phyloP scores from a whole-genome alignment of 2,329 filamentous ascomycete genomes.

The Clonostachys chloroleuca region DNA sequence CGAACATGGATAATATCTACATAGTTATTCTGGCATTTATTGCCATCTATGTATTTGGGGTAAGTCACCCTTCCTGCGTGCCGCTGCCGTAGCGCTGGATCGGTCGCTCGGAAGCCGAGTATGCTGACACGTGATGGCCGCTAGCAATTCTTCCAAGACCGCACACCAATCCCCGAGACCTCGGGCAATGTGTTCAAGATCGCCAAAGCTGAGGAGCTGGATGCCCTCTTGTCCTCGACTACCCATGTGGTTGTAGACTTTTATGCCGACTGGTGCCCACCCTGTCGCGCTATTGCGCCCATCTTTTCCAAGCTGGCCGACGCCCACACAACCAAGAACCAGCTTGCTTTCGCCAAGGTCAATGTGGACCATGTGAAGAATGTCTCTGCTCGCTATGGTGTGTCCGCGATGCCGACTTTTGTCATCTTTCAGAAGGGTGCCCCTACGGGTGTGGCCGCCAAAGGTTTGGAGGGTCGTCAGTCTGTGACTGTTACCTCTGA shows the following conservation, averaged over 20 bases:
- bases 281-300: slow-evolving; percentile 43
- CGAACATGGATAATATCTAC: no score
- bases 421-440: slow-evolving; percentile 75
- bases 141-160: not conserved
- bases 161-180: slow-evolving; percentile 29
- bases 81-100: no score
- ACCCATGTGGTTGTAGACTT: slow-evolving; percentile 42
- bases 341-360: slow-evolving; percentile 77
- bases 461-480: slow-evolving; percentile 9
- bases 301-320: slow-evolving; percentile 27
- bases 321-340: slow-evolving; percentile 29
- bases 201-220: slow-evolving; percentile 21
- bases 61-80: no score
- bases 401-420: slow-evolving; percentile 94
- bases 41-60: no score
- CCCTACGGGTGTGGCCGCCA: slow-evolving; percentile 15
- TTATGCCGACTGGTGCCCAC: slow-evolving; percentile 45
- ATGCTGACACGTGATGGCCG: no score
- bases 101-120: no score
- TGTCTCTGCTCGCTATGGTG: slow-evolving; percentile 68
- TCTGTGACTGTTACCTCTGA: slow-evolving; percentile 14
- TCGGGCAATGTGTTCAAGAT: slow-evolving; percentile 27
- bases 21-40: no score
- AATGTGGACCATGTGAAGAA: slow-evolving; percentile 82
- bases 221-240: slow-evolving; percentile 27